phyloP scores from a whole-genome alignment of 768 basidiomycete genomes.

The Suillus placidus region DNA sequence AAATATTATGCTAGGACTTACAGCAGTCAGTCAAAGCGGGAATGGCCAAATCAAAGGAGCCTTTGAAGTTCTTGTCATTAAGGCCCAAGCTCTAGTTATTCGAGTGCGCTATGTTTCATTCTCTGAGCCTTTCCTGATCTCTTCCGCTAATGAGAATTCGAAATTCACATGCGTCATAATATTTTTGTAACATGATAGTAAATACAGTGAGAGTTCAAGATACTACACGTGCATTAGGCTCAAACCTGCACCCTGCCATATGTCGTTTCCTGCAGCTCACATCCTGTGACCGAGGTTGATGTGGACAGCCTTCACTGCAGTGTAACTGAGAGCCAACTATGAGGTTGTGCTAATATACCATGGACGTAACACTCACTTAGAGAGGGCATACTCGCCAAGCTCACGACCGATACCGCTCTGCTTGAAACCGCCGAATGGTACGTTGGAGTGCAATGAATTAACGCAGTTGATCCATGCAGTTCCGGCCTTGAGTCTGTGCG shows the following conservation, averaged over 20 bases:
- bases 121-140: not conserved
- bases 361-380: conserved; percentile 37
- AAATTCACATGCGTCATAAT: not conserved
- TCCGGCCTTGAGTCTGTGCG: conserved; percentile 78
- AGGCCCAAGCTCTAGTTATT: conserved; percentile 1
- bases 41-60: conserved; percentile 1
- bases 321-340: conserved; percentile 43
- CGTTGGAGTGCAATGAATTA: conserved; percentile 34
- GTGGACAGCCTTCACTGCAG: conserved; percentile 63
- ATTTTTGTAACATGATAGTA: not conserved
- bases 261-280: conserved; percentile 12
- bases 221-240: not conserved
- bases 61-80: conserved; percentile 9
- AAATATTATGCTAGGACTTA: conserved; percentile 13
- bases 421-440: conserved; percentile 89
- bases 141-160: not conserved
- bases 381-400: conserved; percentile 73
- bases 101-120: not conserved
- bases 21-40: conserved; percentile 11
- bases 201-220: not conserved
- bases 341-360: not conserved
- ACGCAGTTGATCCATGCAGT: conserved; percentile 66
- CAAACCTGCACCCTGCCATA: not conserved
- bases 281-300: conserved; percentile 47
- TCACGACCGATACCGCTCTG: conserved; percentile 82